Evolutionary conservation across 2,329 filamentous ascomycete genomes (phyloP).

Genomic region (Arthrobotrys iridis): DNA sequence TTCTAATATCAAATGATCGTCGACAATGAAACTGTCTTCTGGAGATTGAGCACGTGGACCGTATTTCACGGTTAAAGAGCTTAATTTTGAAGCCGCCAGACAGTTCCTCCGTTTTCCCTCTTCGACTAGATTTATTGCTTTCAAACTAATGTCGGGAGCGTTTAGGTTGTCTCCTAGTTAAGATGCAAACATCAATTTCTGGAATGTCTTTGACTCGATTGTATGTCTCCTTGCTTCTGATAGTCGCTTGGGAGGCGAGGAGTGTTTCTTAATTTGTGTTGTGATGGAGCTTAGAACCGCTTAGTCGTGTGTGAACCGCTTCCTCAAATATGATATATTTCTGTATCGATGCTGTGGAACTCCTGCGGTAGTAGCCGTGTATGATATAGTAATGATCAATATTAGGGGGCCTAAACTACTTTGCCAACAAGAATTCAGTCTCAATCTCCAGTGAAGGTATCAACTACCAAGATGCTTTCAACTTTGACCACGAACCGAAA

Average conservation of each 20-base stretch:
- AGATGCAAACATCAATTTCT: constrained; percentile 17
- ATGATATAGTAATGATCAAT: background rate
- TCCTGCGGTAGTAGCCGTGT: background rate
- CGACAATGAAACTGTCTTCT: constrained; percentile 1
- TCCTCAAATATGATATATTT: background rate
- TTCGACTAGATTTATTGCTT: constrained; percentile 1
- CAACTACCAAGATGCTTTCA: background rate
- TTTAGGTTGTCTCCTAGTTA: constrained; percentile 4
- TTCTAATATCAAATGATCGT: constrained; percentile 2
- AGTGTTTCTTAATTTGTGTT: constrained; percentile 21
- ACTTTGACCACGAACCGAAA: background rate
- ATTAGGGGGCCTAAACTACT: background rate
- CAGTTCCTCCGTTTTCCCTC: background rate
- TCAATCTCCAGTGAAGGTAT: background rate
- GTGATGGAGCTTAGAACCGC: background rate
- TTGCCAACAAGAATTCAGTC: constrained; percentile 15
- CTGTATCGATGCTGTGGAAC: background rate
- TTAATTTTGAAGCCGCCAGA: constrained; percentile 25
- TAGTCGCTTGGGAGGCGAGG: constrained; percentile 10
- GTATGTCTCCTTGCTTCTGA: constrained; percentile 44
- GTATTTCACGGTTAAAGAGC: constrained; percentile 27
- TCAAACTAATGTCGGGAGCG: background rate
- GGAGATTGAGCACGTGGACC: constrained; percentile 33
- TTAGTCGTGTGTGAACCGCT: background rate
- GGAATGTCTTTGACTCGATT: constrained; percentile 23